Percentiles rank a stretch among this genome's conserved stretches.
These are phyloP conservation scores for Microbotryum intermedium DNA, from an alignment of 1,284 basidiomycete genomes.

Conservation along the genomic window DNA sequence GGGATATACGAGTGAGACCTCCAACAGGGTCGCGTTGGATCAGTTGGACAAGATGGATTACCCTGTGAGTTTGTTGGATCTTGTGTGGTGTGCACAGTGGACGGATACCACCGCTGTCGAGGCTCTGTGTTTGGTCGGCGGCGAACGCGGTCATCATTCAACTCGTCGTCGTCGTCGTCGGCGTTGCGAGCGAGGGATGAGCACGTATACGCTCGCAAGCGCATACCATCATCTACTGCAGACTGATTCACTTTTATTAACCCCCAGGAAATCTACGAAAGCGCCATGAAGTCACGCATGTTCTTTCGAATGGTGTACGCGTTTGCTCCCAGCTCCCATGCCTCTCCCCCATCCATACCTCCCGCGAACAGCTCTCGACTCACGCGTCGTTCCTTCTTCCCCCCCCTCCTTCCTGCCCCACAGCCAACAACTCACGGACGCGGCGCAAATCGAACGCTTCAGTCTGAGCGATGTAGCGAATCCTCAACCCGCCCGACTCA, in stretches of 20 bases:
- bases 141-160: too few species aligned
- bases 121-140: too few species aligned
- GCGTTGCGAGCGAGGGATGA: too few species aligned
- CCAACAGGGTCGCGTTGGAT: slow-evolving; percentile 16
- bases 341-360: too few species aligned
- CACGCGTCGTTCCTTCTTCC: neutral
- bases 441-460: slow-evolving; percentile 67
- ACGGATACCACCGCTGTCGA: too few species aligned
- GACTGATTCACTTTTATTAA: too few species aligned
- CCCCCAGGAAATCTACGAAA: too few species aligned
- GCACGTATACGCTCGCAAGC: too few species aligned
- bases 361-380: neutral
- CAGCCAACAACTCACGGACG: slow-evolving; percentile 30
- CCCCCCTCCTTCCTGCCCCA: neutral
- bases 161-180: too few species aligned
- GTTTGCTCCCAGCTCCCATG: neutral
- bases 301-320: too few species aligned
- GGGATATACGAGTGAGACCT: slow-evolving; percentile 17
- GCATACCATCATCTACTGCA: too few species aligned
- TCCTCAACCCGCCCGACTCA: slow-evolving; percentile 63
- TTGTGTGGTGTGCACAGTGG: neutral
- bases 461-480: slow-evolving; percentile 60
- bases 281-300: too few species aligned
- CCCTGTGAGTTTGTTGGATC: slow-evolving; percentile 9
- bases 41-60: slow-evolving; percentile 25